A percentile compares a stretch with the other conserved stretches of the same genome.
These are phyloP conservation scores for Sporothrix luriei DNA, from an alignment of 2,329 filamentous ascomycete genomes.

Conservation along the genomic window DNA sequence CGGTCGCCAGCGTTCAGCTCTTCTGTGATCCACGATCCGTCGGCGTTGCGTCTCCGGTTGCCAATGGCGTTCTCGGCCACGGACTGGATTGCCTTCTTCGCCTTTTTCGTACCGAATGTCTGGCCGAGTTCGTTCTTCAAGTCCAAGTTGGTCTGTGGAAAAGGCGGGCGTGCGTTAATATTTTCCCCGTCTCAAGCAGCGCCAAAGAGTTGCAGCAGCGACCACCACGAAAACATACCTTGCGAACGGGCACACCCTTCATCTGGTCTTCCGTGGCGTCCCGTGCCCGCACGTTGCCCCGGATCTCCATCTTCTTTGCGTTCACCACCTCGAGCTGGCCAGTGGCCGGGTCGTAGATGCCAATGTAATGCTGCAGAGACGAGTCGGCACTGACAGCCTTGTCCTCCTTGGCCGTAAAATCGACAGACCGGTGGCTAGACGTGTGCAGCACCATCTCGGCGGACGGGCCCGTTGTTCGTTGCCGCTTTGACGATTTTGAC, in stretches of 20 bases:
- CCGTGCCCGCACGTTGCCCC: constrained; percentile 60
- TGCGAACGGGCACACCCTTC: constrained; percentile 44
- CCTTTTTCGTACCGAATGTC: constrained; percentile 83
- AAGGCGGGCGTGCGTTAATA: not conserved
- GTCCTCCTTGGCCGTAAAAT: constrained; percentile 63
- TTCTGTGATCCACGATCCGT: constrained; percentile 46
- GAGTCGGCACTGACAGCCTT: constrained; percentile 46
- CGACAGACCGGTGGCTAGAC: constrained; percentile 57
- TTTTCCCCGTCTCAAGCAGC: too few species aligned
- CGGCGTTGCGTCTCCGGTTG: constrained; percentile 46
- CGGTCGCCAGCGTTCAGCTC: constrained; percentile 50
- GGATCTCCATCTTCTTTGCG: constrained; percentile 65
- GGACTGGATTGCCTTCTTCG: constrained; percentile 73
- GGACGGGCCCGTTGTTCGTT: constrained; percentile 40
- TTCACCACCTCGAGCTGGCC: constrained; percentile 63
- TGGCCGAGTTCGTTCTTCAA: constrained; percentile 71
- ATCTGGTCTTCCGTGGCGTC: constrained; percentile 54
- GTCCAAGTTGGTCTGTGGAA: constrained; percentile 57
- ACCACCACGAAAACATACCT: constrained; percentile 41
- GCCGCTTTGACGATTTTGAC: constrained; percentile 38
- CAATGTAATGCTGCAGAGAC: constrained; percentile 64
- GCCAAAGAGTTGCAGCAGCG: not conserved
- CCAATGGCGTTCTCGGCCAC: constrained; percentile 70
- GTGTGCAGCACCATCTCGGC: constrained; percentile 62
- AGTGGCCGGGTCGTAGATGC: constrained; percentile 63